A percentile compares a stretch with the other conserved stretches of the same genome.
Conservation (phyloP, 768 basidiomycete genomes). For the Suillus americanus region DNA sequence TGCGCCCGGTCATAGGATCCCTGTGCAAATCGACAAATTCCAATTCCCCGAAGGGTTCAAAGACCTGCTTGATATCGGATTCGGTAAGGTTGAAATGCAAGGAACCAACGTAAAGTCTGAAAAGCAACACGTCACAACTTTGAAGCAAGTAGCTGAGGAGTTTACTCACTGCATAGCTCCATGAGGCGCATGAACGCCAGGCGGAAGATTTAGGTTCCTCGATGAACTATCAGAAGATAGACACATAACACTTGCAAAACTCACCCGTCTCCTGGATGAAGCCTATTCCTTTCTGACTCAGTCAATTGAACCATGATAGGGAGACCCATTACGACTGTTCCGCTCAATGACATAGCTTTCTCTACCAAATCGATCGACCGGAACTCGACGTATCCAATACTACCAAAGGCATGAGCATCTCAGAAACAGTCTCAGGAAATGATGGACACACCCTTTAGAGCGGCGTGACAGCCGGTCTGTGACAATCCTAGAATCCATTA, state of each 20-base stretch:
- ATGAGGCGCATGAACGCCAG: constrained; percentile 80
- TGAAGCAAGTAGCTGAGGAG: background rate
- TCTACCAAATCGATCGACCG: constrained; percentile 87
- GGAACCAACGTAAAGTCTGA: constrained; percentile 93
- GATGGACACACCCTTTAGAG: constrained; percentile 86
- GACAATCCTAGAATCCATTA: constrained; percentile 95
- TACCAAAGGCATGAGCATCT: constrained; percentile 30
- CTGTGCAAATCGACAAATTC: constrained; percentile 98
- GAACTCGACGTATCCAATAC: constrained; percentile 98
- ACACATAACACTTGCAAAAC: constrained; percentile 25
- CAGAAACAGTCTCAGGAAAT: background rate
- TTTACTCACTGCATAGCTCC: constrained; percentile 78
- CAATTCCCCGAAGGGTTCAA: constrained; percentile 97
- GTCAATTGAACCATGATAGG: constrained; percentile 97
- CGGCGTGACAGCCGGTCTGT: constrained; percentile 92
- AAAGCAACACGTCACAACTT: constrained; percentile 9
- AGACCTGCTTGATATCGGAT: constrained; percentile 97
- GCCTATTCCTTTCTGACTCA: constrained; percentile 91
- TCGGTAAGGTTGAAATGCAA: constrained; percentile 96
- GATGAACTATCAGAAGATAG: constrained; percentile 10
- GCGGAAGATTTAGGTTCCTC: constrained; percentile 80
- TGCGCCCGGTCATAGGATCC: constrained; percentile 91
- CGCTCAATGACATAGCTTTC: constrained; percentile 85
- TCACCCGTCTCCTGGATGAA: constrained; percentile 86
- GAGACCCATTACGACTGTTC: constrained; percentile 97